A percentile compares a stretch with the other conserved stretches of the same genome.
These are phyloP conservation scores for Triangularia setosa DNA, from an alignment of 2,329 filamentous ascomycete genomes.

Conservation along the genomic window DNA sequence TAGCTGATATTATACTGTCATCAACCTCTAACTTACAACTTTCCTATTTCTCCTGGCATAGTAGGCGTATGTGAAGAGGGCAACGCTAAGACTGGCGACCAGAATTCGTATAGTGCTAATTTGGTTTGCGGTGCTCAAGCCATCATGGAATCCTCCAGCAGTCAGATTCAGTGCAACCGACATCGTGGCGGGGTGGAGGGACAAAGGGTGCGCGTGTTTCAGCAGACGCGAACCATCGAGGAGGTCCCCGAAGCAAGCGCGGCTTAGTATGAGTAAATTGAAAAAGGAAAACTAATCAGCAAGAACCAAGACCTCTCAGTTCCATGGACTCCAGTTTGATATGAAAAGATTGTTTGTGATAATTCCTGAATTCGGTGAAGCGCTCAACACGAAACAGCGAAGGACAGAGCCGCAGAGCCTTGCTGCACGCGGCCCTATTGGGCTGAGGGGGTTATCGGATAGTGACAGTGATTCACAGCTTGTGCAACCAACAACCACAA, in stretches of 20 bases:
- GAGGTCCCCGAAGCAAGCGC: background rate
- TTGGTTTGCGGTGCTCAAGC: background rate
- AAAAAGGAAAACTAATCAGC: background rate
- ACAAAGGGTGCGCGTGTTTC: background rate
- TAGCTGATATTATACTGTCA: too few relatives aligned
- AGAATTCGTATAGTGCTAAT: background rate
- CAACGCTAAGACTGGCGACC: background rate
- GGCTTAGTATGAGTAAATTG: background rate
- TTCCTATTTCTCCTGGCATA: background rate
- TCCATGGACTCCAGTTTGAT: background rate
- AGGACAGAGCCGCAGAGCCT: background rate
- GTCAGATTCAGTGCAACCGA: background rate
- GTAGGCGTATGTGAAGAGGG: background rate
- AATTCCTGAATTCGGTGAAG: background rate
- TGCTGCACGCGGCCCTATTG: background rate
- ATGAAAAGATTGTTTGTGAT: background rate
- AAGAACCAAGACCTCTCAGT: background rate
- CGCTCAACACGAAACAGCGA: background rate
- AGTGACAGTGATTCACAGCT: background rate
- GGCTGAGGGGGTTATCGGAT: background rate
- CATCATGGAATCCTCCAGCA: background rate
- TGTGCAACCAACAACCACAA: background rate
- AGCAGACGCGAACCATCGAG: background rate
- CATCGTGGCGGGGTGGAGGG: background rate
- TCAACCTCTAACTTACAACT: background rate